Evolutionary conservation across 345 rosid genomes (phyloP), one percentile per base, ranked within the genome.

Genomic region (Citrus sinensis): DNA sequence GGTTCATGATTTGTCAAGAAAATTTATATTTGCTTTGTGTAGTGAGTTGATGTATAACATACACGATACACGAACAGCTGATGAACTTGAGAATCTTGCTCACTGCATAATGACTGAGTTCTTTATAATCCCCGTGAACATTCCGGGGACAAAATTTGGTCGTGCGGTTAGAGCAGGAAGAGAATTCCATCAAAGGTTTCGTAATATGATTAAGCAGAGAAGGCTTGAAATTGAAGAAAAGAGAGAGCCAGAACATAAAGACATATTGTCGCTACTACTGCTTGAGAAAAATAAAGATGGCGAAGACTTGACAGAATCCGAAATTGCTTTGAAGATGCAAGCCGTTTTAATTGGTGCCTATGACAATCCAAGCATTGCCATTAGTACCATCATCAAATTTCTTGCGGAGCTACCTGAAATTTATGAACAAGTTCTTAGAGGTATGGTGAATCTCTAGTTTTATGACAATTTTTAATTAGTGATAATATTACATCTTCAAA

Each of bases 321-420:
- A 64, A 17, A 32, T 64, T 6, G 40, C 9, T 4, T 14, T 5
- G n/a, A 32, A 64, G 68, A 25, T 30, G 3, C 19, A 16, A 19
- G n/a, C n/a, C n/a, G 7, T 64, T 1, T 10, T 64, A 32, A 17
- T 64, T 30, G 40, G 40, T 64, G n/a, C 68, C 10, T 32, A 72
- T 51, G 78, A 83, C 56, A 51, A 77, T n/a, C 55, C 64, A 5
- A 79, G 85, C 61, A 79, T 75, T 6, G 58, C 72, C 4, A 83
- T 79, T 37, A 67, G 67, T 11, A 70, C 74, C 22, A 13, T 51
- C 3, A 29, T 71, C 34, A 79, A 65, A 39, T 76, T 66, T 60
- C 82, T 82, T 37, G 32, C 75, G 1, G 80, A 79, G 19, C 4
- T 70, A 9, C 80, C 80, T 6, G 58, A 76, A 5, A 69, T 83